These are phyloP conservation scores for Sugiyamaella japonica DNA, from an alignment of 1,139 yeast species.

Conservation along the genomic window DNA sequence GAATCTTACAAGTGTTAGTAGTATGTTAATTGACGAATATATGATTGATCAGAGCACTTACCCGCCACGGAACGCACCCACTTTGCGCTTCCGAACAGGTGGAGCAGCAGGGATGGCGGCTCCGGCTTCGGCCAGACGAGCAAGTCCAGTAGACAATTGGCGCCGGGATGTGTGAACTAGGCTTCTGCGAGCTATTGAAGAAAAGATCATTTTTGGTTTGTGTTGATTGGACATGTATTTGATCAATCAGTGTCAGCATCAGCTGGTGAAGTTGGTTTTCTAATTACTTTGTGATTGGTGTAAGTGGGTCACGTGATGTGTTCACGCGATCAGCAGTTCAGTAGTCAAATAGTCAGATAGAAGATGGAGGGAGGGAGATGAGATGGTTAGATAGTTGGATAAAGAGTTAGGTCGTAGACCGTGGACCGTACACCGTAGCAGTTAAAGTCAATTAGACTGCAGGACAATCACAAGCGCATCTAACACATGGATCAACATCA, in stretches of 20 bases:
- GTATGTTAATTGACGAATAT: not conserved
- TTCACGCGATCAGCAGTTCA: too few species aligned
- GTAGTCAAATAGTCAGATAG: too few species aligned
- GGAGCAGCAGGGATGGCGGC: conserved; percentile 21
- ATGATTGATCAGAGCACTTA: too few species aligned
- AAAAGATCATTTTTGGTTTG: not conserved
- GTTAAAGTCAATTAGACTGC: too few species aligned
- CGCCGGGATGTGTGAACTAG: conserved; percentile 2
- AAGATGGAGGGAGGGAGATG: too few species aligned
- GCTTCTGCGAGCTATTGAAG: conserved; percentile 4
- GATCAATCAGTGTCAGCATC: not conserved
- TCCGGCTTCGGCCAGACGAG: conserved; percentile 19
- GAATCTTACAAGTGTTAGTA: conserved; percentile 22
- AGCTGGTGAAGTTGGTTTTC: not conserved
- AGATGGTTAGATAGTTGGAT: too few species aligned
- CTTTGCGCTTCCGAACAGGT: conserved; percentile 29
- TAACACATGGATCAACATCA: too few species aligned
- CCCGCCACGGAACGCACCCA: conserved; percentile 40
- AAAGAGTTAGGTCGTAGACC: too few species aligned
- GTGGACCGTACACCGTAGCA: too few species aligned
- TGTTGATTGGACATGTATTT: not conserved
- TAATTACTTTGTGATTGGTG: not conserved
- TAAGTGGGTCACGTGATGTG: too few species aligned
- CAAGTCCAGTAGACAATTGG: conserved; percentile 20
- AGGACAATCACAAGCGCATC: too few species aligned